Conservation (phyloP, 495 filamentous ascomycete species). For the Parachaetomium inaequale region DNA sequence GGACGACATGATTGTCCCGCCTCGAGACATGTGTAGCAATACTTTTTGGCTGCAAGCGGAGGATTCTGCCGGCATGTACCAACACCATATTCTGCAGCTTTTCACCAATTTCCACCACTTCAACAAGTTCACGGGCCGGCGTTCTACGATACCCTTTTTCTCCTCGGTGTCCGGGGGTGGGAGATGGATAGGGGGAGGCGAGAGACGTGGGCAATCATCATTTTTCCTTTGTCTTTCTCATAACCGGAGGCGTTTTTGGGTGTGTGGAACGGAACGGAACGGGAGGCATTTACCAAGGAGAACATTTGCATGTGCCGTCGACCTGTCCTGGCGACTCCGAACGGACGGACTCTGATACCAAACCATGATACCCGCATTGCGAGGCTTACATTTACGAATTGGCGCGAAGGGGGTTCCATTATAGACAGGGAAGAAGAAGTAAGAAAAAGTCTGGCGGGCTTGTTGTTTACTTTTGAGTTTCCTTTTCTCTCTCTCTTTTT, state of each 20-base stretch:
- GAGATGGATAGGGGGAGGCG: neutral
- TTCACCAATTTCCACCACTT: neutral
- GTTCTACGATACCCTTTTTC: neutral
- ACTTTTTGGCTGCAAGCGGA: neutral
- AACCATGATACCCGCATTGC: conserved; percentile 25
- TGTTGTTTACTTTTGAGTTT: neutral
- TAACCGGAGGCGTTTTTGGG: conserved; percentile 5
- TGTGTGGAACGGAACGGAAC: too few species aligned
- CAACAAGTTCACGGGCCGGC: neutral
- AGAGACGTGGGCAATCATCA: neutral
- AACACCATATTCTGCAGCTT: conserved; percentile 4
- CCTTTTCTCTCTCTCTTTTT: neutral
- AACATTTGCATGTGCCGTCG: conserved; percentile 13
- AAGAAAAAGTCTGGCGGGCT: conserved; percentile 17
- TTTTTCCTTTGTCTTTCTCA: conserved; percentile 6
- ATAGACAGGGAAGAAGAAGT: conserved; percentile 23
- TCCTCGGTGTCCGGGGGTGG: neutral
- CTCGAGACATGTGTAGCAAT: neutral
- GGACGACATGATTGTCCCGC: conserved; percentile 17
- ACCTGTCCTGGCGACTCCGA: conserved; percentile 15
- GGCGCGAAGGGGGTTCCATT: conserved; percentile 19
- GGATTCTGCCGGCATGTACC: conserved; percentile 1
- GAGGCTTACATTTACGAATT: conserved; percentile 15
- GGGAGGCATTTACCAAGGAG: neutral
- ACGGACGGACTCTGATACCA: conserved; percentile 15